Conservation (phyloP, 2,329 filamentous ascomycete species). For the Stagonosporopsis chrysanthemi region DNA sequence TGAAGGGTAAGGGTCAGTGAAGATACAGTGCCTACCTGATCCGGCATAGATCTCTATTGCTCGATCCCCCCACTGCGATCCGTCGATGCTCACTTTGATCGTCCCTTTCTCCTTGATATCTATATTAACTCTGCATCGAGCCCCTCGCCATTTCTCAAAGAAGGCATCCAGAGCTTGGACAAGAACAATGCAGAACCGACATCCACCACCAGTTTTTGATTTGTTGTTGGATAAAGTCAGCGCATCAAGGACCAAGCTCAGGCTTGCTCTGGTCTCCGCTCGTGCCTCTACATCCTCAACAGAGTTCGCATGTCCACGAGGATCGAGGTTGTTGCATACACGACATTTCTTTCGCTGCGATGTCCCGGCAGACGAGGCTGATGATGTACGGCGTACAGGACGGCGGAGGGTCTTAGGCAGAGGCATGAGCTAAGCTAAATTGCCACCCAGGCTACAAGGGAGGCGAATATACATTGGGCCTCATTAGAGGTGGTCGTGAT, state of each 20-base stretch:
- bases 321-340: conserved; percentile 42
- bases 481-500: not conserved
- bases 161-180: conserved; percentile 39
- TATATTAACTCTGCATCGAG: conserved; percentile 29
- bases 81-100: conserved; percentile 38
- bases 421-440: conserved; percentile 28
- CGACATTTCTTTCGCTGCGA: conserved; percentile 34
- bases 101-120: conserved; percentile 39
- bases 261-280: conserved; percentile 25
- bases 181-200: conserved; percentile 41
- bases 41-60: conserved; percentile 39
- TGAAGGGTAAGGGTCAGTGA: not conserved
- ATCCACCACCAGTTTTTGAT: conserved; percentile 27
- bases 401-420: conserved; percentile 33
- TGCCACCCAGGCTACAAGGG: not conserved
- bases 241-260: conserved; percentile 39
- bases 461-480: conserved; percentile 14
- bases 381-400: conserved; percentile 22
- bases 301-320: conserved; percentile 36
- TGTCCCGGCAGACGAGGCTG: conserved; percentile 20
- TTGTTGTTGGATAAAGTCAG: conserved; percentile 30
- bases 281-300: conserved; percentile 28
- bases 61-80: conserved; percentile 31
- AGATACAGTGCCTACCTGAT: conserved; percentile 31
- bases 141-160: conserved; percentile 36